Conservation (phyloP, 805 yeast genomes). For the Candida nemodendra region DNA sequence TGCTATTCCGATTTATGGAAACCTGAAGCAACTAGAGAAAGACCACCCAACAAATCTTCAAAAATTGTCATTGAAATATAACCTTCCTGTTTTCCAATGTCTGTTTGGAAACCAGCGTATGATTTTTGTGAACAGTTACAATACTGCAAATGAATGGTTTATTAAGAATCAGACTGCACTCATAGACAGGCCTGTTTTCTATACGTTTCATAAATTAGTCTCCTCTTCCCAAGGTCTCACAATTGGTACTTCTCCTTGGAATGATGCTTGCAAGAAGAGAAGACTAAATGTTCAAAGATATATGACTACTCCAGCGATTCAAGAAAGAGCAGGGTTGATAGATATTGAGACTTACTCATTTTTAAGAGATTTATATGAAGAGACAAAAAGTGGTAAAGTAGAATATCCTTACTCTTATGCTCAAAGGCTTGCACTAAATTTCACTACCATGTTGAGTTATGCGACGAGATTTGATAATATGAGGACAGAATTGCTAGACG, state of each 20-base stretch:
- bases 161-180: constrained; percentile 21
- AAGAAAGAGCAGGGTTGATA: constrained; percentile 32
- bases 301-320: constrained; percentile 37
- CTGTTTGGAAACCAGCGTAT: constrained; percentile 22
- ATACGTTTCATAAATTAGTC: constrained; percentile 23
- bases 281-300: constrained; percentile 38
- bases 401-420: constrained; percentile 29
- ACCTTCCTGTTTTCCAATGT: constrained; percentile 27
- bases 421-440: constrained; percentile 37
- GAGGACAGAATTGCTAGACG: constrained; percentile 26
- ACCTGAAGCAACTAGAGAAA: constrained; percentile 28
- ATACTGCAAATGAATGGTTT: constrained; percentile 22
- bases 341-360: constrained; percentile 36
- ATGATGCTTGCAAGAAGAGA: constrained; percentile 36
- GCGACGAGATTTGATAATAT: constrained; percentile 37
- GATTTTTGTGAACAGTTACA: constrained; percentile 17
- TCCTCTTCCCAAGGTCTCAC: constrained; percentile 37
- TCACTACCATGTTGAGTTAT: constrained; percentile 38
- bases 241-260: constrained; percentile 44
- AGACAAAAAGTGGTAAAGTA: constrained; percentile 11
- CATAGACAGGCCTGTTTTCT: constrained; percentile 23
- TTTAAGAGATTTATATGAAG: constrained; percentile 26
- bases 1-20: constrained; percentile 32
- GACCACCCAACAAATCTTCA: constrained; percentile 34
- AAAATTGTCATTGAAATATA: constrained; percentile 30